Base-by-base conservation (phyloP, 1,139 yeast genomes). In the Geotrichum citri-aurantii region DNA sequence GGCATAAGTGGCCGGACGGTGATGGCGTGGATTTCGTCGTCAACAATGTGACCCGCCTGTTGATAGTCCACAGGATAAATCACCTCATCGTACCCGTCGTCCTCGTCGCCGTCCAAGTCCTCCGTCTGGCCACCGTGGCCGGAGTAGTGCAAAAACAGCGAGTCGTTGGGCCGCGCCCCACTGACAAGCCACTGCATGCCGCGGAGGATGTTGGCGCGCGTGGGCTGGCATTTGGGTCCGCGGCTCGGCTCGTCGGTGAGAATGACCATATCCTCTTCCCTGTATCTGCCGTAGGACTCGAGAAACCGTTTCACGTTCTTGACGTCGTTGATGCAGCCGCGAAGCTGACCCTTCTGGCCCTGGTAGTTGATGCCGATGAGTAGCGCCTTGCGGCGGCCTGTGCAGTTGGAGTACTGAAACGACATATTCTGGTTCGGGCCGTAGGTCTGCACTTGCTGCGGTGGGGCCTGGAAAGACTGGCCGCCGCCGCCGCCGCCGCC, bases 161-260 rank as follows among this genome's bases (percentile, higher is more conserved):
- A 69, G 61, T 76, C 93, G 68, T 91, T 89, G 12, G 97, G 90
- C 62, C 78, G 77, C 0, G 97, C 97, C 64, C 81, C 92, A 50
- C 77, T 77, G 27, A 88, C 95, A 37, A 92, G 79, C 98, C 98
- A 92, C 64, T 84, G 86, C 91, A 91, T 89, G 1, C 95, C 98
- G 55, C 89, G 78, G 48, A 89, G 68, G 68, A 92, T 90, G 71
- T 92, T 92, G 8, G 79, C 85, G 64, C 81, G 78, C 8, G 92
- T 85, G 17, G 98, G 98, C 17, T 87, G 77, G 44, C 85, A 78
- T 29, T 86, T 82, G 65, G 77, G 74, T 61, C 86, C 83, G 19
- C 75, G 72, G 7, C 12, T 17, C 64, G 82, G 86, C 70, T 88
- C 95, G 67, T 87, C 95, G 4, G 96, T 88, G 63, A 92, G 75